Base-by-base conservation (phyloP, 306 rosid genomes). In the Lathyrus oleraceus region DNA sequence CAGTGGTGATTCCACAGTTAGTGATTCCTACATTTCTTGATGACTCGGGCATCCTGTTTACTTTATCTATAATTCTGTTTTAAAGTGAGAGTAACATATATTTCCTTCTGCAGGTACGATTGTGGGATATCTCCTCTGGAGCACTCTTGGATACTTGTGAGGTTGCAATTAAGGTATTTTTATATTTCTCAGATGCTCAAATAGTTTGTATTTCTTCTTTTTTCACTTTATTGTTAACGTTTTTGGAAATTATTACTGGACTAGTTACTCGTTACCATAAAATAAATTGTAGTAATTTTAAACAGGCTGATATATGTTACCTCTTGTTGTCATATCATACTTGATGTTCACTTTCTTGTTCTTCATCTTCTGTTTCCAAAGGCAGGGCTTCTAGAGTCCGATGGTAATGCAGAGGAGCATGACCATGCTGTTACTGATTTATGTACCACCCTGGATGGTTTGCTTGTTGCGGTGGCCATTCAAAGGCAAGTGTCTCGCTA, bases 1-100 rank as follows among this genome's bases (percentile, higher is more conserved):
- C 77, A 82, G 96, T 58, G 97, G 97, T 44, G 97, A 94, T 85
- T 87, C 95, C 43, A 91, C 97, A 0, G 97, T 94, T 59, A 87
- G 89, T 80, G 53, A 39, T 66, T 43, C 39, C 16, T 70, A 78
- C 72, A 45, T 27, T 60, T 58, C 56, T 21, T 53, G 60, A 70
- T 59, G 63, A 65, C 68, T 82, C 27, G 12, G 4, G 53, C 48
- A 60, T 58, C 32, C 66, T 28, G 10, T 17, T 64, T 76, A 16
- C 44, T 80, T 65, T 68, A 28, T 64, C 51, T 53, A 43, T 5
- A 64, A 57, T 75, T 67, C 30, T 66, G 45, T 78, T 30, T 75
- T 47, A 48, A 38, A 53, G 63, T 23, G 61, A 19, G 35, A 20
- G 44, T 72, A 25, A 79, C 52, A 21, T 43, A 28, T 69, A 21